Conservation (phyloP, 495 filamentous ascomycete species). For the Rostrohypoxylon terebratum region DNA sequence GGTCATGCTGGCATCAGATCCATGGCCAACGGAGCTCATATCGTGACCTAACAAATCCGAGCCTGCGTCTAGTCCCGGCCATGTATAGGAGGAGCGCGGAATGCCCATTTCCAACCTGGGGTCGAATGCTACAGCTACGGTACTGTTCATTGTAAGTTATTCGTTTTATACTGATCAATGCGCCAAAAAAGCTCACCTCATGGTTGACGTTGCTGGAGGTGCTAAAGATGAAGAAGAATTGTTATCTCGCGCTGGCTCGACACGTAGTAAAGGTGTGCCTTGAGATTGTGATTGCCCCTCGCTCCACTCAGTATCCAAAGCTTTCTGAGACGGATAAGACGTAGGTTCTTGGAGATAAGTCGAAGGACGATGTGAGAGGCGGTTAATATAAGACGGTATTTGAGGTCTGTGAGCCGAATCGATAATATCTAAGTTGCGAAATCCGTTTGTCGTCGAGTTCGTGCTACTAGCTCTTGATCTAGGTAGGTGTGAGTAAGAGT, state of each 20-base stretch:
- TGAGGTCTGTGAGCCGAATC: constrained; percentile 48
- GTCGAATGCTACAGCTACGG: constrained; percentile 61
- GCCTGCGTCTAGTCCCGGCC: constrained; percentile 59
- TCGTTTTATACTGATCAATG: constrained; percentile 3
- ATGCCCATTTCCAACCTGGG: constrained; percentile 59
- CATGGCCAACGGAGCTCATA: constrained; percentile 51
- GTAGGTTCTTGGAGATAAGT: constrained; percentile 35
- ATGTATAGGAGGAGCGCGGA: constrained; percentile 56
- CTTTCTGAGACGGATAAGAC: constrained; percentile 47
- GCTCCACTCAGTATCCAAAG: constrained; percentile 52
- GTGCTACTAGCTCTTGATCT: constrained; percentile 56
- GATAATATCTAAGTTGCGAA: constrained; percentile 52
- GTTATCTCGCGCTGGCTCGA: constrained; percentile 52
- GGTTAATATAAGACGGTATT: constrained; percentile 41
- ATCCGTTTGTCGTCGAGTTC: constrained; percentile 53
- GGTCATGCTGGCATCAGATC: constrained; percentile 58
- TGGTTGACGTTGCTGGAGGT: constrained; percentile 47
- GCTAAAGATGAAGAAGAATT: constrained; percentile 49
- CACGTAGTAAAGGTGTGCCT: constrained; percentile 51
- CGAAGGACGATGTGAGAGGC: constrained; percentile 45
- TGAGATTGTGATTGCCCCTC: constrained; percentile 43
- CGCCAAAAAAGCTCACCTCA: constrained; percentile 53
- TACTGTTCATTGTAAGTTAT: constrained; percentile 46
- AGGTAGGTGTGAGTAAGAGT: constrained; percentile 60
- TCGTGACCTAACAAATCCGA: constrained; percentile 56